Conservation (phyloP, 2,329 filamentous ascomycete species). For the Cylindrodendrum hubeiense region DNA sequence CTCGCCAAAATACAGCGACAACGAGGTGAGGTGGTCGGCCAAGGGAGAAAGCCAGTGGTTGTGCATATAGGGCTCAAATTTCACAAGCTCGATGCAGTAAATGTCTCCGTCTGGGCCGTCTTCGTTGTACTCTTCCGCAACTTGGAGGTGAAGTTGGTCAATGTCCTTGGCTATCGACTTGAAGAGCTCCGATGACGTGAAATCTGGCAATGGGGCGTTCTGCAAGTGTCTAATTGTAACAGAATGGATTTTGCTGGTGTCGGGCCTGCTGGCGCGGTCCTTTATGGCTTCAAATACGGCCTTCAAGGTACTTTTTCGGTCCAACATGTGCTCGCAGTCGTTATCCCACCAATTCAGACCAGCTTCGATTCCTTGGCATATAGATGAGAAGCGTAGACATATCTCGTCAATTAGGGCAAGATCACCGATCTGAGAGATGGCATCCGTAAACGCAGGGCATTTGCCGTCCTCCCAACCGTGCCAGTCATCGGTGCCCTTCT, state of each 20-base stretch:
- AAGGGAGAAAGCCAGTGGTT: slow-evolving; percentile 23
- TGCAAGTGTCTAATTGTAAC: slow-evolving; percentile 36
- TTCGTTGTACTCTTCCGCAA: slow-evolving; percentile 11
- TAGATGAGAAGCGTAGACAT: background rate
- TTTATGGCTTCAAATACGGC: background rate
- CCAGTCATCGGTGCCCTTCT: background rate
- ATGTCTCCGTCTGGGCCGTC: slow-evolving; percentile 10
- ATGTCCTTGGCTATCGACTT: slow-evolving; percentile 27
- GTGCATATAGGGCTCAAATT: slow-evolving; percentile 39
- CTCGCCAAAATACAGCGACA: slow-evolving; percentile 31
- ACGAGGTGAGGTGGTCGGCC: slow-evolving; percentile 30
- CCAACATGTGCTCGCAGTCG: background rate
- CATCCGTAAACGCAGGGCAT: background rate
- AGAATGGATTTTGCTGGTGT: slow-evolving; percentile 18
- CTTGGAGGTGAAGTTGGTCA: slow-evolving; percentile 28
- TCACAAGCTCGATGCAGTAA: slow-evolving; percentile 21
- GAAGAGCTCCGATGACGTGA: slow-evolving; percentile 16
- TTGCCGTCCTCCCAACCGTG: background rate
- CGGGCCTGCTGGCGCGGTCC: background rate
- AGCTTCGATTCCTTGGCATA: background rate
- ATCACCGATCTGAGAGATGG: background rate
- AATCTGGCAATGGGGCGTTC: slow-evolving; percentile 25
- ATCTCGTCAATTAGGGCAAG: background rate
- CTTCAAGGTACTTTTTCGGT: background rate
- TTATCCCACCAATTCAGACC: background rate